Base-by-base conservation (phyloP, 192 early-diverging fungal genomes). In the Polychytrium aggregatum region DNA sequence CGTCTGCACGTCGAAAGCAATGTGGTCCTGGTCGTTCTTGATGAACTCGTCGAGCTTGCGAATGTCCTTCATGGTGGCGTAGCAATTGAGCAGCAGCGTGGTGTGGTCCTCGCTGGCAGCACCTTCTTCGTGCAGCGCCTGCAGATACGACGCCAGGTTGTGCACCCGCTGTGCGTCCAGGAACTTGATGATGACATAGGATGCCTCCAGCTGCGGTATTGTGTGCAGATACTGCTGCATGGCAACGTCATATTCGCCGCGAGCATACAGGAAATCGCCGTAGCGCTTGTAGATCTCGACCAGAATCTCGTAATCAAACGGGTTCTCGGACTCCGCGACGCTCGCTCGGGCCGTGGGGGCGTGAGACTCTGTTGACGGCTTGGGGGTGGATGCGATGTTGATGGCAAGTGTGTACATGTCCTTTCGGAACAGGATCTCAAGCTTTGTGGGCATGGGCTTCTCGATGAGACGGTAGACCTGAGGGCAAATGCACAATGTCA, bases 181-280 rank as follows among this genome's bases (percentile, higher is more conserved):
- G 63, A 86, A 97, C 78, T 94, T 94, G 59, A 92, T 73, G 55
- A 98, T 96, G 8, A 98, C 80, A 60, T 96, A 98, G 6, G 87
- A 91, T 1, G 92, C 91, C 62, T 98, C 91, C 17, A 98, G 65
- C 29, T 89, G 80, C 0, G 87, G 86, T 36, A 98, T 88, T 0
- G 95, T 98, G 21, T 82, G 71, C 17, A 92, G 68, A 57, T 95
- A 96, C 63, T 98, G 90, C 22, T 68, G 68, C 82, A 94, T 96
- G 3, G 95, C 86, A 13, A 74, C 65, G 43, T 93, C 88, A 57
- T 81, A 96, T 44, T 98, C 91, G 37, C 44, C 40, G 10, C 62
- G 55, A 14, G 49, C 25, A 62, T 96, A 96, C n/a, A 97, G 72
- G 72, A 86, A 87, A 64, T 98, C 94, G 4, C 85, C 94, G 52